These are phyloP conservation scores for Desmodesmus armatus DNA, from an alignment of 139 green algal species.

Conservation along the genomic window DNA sequence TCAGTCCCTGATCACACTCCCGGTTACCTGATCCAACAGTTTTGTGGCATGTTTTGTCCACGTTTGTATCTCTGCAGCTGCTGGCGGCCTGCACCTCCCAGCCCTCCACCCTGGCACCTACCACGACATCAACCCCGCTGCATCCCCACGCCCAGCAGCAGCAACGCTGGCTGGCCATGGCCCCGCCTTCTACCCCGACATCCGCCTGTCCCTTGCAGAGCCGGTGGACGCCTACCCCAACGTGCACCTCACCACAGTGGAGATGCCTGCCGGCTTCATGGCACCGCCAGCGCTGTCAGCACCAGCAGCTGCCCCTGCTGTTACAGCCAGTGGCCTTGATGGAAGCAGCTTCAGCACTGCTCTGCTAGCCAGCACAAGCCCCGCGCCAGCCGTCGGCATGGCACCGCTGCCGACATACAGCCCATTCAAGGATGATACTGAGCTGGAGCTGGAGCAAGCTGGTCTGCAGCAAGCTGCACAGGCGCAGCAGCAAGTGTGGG, in stretches of 20 bases:
- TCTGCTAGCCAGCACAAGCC: neutral
- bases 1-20: neutral
- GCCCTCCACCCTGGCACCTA: neutral
- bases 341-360: neutral
- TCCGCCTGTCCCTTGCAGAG: neutral
- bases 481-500: neutral
- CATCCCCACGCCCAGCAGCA: neutral
- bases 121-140: too few species aligned
- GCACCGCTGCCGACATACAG: neutral
- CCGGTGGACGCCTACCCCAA: neutral
- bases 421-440: neutral
- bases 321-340: neutral
- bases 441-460: neutral
- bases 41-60: neutral
- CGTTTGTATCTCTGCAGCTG: neutral
- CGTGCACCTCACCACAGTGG: conserved; percentile 18
- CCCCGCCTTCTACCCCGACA: neutral
- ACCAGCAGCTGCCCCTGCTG: neutral
- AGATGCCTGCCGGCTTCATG: neutral
- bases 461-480: neutral
- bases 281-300: neutral
- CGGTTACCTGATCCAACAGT: neutral
- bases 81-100: neutral
- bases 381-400: neutral
- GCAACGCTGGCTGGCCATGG: neutral